Evolutionary conservation across 2,329 filamentous ascomycete species (phyloP).

Genomic region (Paracamarosporium sp.): DNA sequence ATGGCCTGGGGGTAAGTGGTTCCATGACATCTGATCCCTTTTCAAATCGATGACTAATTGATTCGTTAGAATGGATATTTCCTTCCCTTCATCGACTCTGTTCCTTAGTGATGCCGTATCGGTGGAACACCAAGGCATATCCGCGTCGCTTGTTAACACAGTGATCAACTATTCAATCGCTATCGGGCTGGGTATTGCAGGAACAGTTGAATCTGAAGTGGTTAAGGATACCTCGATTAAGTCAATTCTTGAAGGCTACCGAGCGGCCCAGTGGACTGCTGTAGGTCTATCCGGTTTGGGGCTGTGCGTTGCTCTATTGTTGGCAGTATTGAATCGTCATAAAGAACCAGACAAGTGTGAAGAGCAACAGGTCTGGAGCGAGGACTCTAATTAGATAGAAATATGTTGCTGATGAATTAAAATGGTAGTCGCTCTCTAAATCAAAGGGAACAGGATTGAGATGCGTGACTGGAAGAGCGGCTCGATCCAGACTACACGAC

Average conservation of each 20-base stretch:
- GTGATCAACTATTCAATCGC: conserved; percentile 53
- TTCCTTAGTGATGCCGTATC: conserved; percentile 48
- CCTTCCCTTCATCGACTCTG: conserved; percentile 49
- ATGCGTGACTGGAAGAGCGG: neutral
- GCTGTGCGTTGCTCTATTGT: conserved; percentile 5
- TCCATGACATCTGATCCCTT: neutral
- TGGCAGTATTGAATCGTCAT: neutral
- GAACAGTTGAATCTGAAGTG: conserved; percentile 49
- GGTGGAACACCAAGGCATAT: conserved; percentile 50
- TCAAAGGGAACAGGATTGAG: neutral
- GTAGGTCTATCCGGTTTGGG: conserved; percentile 43
- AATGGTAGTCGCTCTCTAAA: neutral
- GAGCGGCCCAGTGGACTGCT: conserved; percentile 47
- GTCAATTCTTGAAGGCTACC: conserved; percentile 45
- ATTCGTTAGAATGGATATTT: conserved; percentile 47
- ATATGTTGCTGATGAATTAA: no score
- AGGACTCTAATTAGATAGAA: neutral
- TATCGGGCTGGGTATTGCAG: conserved; percentile 51
- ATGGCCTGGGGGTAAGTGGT: conserved; percentile 33
- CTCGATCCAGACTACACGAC: neutral
- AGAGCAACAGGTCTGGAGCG: neutral
- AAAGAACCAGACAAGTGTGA: neutral
- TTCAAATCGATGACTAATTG: neutral
- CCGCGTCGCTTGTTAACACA: conserved; percentile 48
- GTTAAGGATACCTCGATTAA: conserved; percentile 33